A percentile compares a stretch with the other conserved stretches of the same genome.
Conservation (phyloP, 2,329 filamentous ascomycete species). For the Talaromyces albobiverticillius region DNA sequence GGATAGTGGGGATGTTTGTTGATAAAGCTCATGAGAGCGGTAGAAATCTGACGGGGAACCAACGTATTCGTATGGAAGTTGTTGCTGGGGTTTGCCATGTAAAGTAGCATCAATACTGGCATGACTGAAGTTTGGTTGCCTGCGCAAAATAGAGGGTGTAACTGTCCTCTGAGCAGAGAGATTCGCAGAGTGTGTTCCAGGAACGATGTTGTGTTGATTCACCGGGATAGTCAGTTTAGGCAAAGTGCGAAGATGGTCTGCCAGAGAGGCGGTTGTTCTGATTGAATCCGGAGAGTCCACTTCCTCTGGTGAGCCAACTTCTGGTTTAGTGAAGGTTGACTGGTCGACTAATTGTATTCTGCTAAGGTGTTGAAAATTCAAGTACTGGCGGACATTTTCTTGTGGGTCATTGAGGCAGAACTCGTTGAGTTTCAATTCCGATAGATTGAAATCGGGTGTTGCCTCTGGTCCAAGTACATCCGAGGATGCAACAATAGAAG, state of each 20-base stretch:
- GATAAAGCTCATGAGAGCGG: conserved; percentile 34
- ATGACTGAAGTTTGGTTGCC: conserved; percentile 12
- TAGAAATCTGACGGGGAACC: conserved; percentile 56
- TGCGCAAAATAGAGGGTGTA: conserved; percentile 26
- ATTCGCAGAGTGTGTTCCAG: conserved; percentile 19
- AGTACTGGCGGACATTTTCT: conserved; percentile 89
- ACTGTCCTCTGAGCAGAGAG: conserved; percentile 28
- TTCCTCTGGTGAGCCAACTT: conserved; percentile 59
- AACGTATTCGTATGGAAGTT: conserved; percentile 57
- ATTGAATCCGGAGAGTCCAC: conserved; percentile 23
- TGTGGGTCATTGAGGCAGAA: conserved; percentile 75
- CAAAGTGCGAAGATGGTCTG: conserved; percentile 52
- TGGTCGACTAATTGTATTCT: conserved; percentile 45
- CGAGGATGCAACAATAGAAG: conserved; percentile 85
- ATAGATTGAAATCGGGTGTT: conserved; percentile 63
- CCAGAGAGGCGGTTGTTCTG: conserved; percentile 40
- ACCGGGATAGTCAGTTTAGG: conserved; percentile 58
- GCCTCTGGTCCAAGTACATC: conserved; percentile 75
- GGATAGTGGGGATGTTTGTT: conserved; percentile 82
- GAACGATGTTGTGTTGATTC: conserved; percentile 28
- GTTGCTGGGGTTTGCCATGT: conserved; percentile 45
- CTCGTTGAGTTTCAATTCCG: conserved; percentile 68
- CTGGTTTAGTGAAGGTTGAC: conserved; percentile 66
- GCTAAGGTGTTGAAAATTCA: conserved; percentile 71
- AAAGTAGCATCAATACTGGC: conserved; percentile 13